Evolutionary conservation across 139 green algal genomes (phyloP), one percentile per base, ranked within the genome.

Genomic region (Micractinium conductrix): DNA sequence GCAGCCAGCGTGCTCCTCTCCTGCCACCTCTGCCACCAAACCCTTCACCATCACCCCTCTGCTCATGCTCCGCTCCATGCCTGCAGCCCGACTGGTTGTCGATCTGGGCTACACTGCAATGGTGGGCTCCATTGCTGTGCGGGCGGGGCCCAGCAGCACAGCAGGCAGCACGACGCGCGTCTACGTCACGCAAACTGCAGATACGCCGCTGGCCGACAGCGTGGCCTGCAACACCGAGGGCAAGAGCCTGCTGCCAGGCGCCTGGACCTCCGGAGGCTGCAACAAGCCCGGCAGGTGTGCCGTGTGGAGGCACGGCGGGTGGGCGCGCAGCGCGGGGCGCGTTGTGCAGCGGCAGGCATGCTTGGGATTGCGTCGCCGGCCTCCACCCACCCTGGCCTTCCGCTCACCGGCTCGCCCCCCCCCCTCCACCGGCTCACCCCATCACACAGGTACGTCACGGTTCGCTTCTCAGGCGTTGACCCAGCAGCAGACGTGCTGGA

Each of bases 271-370:
- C 1, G 62, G 78, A 30, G 8, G 42, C 22, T 83, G 78, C 78
- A 83, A 83, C 78, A 33, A 70, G 78, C 26, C n/a, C 43, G 78
- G 78, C 58, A 42, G 78, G 78, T 62, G 62, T 63, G 78, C 21
- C n/a, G n/a, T n/a, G n/a, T n/a, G n/a, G n/a, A n/a, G n/a, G n/a
- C n/a, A n/a, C n/a, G n/a, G n/a, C n/a, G n/a, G n/a, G n/a, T n/a
- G n/a, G n/a, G n/a, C n/a, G n/a, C n/a, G n/a, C n/a, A n/a, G n/a
- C n/a, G n/a, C n/a, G n/a, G n/a, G n/a, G n/a, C n/a, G n/a, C n/a
- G n/a, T n/a, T n/a, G n/a, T n/a, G n/a, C n/a, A n/a, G n/a, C n/a
- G n/a, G n/a, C n/a, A n/a, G n/a, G n/a, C n/a, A n/a, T n/a, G n/a
- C n/a, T n/a, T n/a, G n/a, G n/a, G n/a, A n/a, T n/a, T n/a, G n/a